These are phyloP conservation scores for Deuterostichococcus epilithicus DNA, from an alignment of 139 green algal genomes.

Conservation along the genomic window DNA sequence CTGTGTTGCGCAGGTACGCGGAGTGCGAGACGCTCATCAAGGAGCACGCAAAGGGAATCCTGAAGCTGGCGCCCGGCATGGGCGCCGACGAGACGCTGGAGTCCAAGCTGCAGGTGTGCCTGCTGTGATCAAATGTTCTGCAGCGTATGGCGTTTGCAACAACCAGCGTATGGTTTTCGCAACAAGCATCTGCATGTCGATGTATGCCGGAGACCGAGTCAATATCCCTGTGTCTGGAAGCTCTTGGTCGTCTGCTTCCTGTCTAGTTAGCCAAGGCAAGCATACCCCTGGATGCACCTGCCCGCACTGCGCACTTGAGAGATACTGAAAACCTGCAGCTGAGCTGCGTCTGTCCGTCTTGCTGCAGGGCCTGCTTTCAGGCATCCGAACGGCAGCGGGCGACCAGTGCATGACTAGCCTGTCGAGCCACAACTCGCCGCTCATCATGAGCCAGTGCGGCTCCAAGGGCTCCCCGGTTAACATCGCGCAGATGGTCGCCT, in stretches of 20 bases:
- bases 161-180: no score
- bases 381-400: slow-evolving; percentile 42
- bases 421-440: slow-evolving; percentile 77
- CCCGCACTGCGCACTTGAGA: no score
- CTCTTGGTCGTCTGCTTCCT: no score
- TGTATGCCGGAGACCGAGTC: no score
- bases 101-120: slow-evolving; percentile 14
- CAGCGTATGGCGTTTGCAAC: no score
- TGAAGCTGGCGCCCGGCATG: slow-evolving; percentile 80
- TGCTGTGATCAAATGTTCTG: no score
- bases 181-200: no score
- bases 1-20: slow-evolving; percentile 51
- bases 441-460: slow-evolving; percentile 97
- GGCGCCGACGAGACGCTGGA: slow-evolving; percentile 85
- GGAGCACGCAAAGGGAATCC: slow-evolving; percentile 52
- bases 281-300: no score
- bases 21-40: slow-evolving; percentile 66
- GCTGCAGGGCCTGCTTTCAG: slow-evolving; percentile 33
- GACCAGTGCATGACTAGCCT: slow-evolving; percentile 88
- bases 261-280: no score
- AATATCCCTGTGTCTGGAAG: no score
- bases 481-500: slow-evolving; percentile 98
- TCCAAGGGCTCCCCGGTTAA: slow-evolving; percentile 96
- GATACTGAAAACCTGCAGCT: not conserved
- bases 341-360: not conserved